Evolutionary conservation across 1,284 basidiomycete species (phyloP), one percentile per base, ranked within the genome.

Genomic region (Mycena citricolor): DNA sequence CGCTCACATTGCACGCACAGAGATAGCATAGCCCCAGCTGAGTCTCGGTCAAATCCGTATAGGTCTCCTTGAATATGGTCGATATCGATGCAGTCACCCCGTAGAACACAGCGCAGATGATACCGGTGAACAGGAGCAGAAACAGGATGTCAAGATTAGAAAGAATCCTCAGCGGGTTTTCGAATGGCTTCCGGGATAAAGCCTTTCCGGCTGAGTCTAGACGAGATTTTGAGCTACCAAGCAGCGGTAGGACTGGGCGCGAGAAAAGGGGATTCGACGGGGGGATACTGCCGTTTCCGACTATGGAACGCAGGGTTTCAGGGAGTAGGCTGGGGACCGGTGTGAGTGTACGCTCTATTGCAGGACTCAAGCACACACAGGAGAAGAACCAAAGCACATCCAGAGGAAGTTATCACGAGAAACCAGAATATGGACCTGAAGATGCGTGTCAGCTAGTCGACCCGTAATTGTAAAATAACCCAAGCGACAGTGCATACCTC

Each of bases 371-470:
- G 24, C 32, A 68, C 77, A 41, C 52, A 85, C 82, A 79, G 55
- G 11, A 81, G 57, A 48, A 87, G 70, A 25, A 71, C 58, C 4
- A 84, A 32, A 11, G 79, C 67, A 52, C 80, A 81, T 4, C 66
- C 52, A 1, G 70, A 76, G 4, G 82, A 70, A 0, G 76, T 60
- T 4, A 88, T 89, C 43, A 74, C 76, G 8, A 90, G 63, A 57
- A 90, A 86, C 86, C 86, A 90, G 59, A 91, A 91, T 13, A 90
- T 85, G 4, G 85, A 72, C 57, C 86, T 82, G 11, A 25, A 12
- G 28, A 24, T 1, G 25, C 8, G 19, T 24, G 13, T 32, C 19
- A 26, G n/a, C n/a, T n/a, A 13, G 44, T 23, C n/a, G 8, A 16
- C 38, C 33, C 5, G n/a, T 8, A 8, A 8, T 26, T 14, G 25